Evolutionary conservation across 2,329 filamentous ascomycete species (phyloP), one percentile per base, ranked within the genome.

Genomic region (Cordyceps javanica): DNA sequence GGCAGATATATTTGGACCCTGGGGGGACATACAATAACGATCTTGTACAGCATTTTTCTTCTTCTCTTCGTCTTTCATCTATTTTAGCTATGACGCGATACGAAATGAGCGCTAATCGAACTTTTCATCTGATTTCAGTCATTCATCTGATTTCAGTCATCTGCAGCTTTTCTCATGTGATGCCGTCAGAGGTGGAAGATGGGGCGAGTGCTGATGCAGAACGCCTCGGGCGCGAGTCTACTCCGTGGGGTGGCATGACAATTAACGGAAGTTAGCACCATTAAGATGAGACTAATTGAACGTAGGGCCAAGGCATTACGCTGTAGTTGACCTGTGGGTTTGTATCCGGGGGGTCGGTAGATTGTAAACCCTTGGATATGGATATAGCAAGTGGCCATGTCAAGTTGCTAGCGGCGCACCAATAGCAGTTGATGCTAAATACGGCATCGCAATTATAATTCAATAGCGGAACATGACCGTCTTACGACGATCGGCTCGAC

Each of bases 1-100:
- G 69, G 66, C 68, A 16, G 71, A 73, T 41, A 66, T 72, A 5
- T 72, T 73, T 62, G 69, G 69, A 1, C 68, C 71, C 5, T 73
- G 70, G 71, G 70, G 70, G 68, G 70, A 72, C 19, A 68, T 69
- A 41, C 71, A 59, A 62, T 57, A 21, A 48, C 49, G 23, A 58
- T 41, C 28, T 19, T 53, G 30, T 32, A 48, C 32, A 48, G 25
- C 39, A 26, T 28, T 21, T 44, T 26, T 14, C 7, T n/a, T 21
- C 19, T 30, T 36, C 10, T 39, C 14, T 54, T 42, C 14, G 10
- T 25, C 25, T 23, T 25, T 21, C 21, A 9, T 51, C 26, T n/a
- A 9, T 36, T 51, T n/a, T n/a, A n/a, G n/a, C n/a, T 26, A 53
- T 32, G 42, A 48, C 41, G 39, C 48, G 34, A 46, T 48, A 58